A percentile compares a stretch with the other conserved stretches of the same genome.
Conservation (phyloP, 2,329 filamentous ascomycete genomes). For the Blastomyces silverae region DNA sequence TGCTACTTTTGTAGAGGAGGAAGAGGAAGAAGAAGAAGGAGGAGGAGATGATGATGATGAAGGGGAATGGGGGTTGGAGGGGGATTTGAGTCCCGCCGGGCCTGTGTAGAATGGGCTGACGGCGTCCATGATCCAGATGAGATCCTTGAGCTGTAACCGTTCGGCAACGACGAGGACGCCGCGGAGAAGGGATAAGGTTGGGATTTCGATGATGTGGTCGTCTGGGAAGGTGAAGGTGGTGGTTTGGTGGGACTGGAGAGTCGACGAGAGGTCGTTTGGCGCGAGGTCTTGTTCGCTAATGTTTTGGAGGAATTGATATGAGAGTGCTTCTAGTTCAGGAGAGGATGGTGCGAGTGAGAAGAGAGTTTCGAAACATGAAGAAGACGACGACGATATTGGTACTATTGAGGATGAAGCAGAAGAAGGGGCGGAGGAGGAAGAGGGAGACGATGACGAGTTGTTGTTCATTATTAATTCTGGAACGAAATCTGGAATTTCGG, state of each 20-base stretch:
- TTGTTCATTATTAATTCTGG: not conserved
- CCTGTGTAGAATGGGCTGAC: constrained; percentile 44
- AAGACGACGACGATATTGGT: not conserved
- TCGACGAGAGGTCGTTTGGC: constrained; percentile 19
- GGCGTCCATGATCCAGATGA: constrained; percentile 45
- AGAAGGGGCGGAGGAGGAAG: not conserved
- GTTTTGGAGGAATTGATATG: constrained; percentile 19
- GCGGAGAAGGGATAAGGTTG: constrained; percentile 46
- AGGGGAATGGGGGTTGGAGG: constrained; percentile 7
- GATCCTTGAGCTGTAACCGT: constrained; percentile 40
- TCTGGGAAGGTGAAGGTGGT: constrained; percentile 38
- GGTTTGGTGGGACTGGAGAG: constrained; percentile 23
- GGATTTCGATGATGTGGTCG: constrained; percentile 45
- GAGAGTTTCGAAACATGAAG: constrained; percentile 1
- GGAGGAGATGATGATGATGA: constrained; percentile 22
- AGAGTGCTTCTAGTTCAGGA: constrained; percentile 15
- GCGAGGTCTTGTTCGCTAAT: constrained; percentile 13
- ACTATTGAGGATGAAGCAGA: not conserved
- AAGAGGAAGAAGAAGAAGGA: constrained; percentile 10
- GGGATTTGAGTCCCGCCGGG: constrained; percentile 5
- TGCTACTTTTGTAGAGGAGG: constrained; percentile 21
- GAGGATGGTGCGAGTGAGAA: constrained; percentile 3
- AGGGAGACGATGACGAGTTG: constrained; percentile 6
- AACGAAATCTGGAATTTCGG: constrained; percentile 11
- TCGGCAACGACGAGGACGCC: constrained; percentile 45